Base-by-base conservation (phyloP, 352 stramenopile genomes). In the Salisapilia sapeloensis region DNA sequence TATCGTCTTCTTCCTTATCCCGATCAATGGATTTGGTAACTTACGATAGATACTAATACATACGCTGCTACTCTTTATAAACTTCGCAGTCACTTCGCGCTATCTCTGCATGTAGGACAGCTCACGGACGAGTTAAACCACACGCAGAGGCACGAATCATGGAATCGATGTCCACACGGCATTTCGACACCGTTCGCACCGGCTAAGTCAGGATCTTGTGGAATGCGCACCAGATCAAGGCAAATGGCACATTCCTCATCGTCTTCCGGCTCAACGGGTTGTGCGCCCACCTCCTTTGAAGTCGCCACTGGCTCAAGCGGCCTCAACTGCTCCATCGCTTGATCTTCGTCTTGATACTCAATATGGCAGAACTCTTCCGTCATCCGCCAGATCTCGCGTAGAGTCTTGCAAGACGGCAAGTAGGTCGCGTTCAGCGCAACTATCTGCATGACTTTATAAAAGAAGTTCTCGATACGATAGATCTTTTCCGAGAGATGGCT, bases 71-170 rank as follows among this genome's bases (percentile, higher is more conserved):
- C n/a, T n/a, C n/a, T n/a, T n/a, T n/a, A n/a, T n/a, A n/a, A n/a
- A n/a, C n/a, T n/a, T n/a, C n/a, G n/a, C n/a, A n/a, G n/a, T n/a
- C n/a, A n/a, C n/a, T n/a, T n/a, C n/a, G n/a, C n/a, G n/a, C n/a
- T n/a, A n/a, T n/a, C n/a, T n/a, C n/a, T n/a, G n/a, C n/a, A n/a
- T n/a, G n/a, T n/a, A n/a, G 69, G 69, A 29, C 69, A 84, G 36
- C 74, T 77, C 13, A 78, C 44, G 0, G 50, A 49, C 19, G 64
- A 44, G 43, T 61, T 48, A 24, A 80, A 75, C 69, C 69, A 84
- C 41, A 63, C 43, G 26, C 57, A 78, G 24, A 84, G 59, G 40
- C 69, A 84, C 16, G 62, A 60, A 36, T 84, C 69, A 33, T 84
- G 69, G 50, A 81, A 84, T n/a, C 44, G 46, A 36, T 84, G 69